phyloP scores from a whole-genome alignment of 345 rosid species.

The Cochlearia excelsa region DNA sequence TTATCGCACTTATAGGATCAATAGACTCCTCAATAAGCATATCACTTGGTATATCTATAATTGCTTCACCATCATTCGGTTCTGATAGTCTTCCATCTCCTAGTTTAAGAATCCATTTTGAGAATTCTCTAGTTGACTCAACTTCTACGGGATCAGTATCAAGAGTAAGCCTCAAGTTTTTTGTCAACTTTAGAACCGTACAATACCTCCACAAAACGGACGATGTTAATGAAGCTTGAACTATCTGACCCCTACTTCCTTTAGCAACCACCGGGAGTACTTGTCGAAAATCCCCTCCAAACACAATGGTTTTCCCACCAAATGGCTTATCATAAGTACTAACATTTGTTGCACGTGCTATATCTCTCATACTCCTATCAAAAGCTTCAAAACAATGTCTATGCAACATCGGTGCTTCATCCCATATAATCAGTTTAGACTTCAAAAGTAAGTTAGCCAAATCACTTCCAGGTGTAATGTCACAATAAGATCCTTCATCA shows the following conservation, averaged over 20 bases:
- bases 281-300: neutral
- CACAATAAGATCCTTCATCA: neutral
- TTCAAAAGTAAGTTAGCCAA: neutral
- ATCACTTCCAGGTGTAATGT: neutral
- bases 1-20: neutral
- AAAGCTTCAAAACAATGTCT: neutral
- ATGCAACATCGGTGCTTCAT: neutral
- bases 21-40: constrained; percentile 33
- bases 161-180: neutral
- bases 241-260: neutral
- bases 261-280: neutral
- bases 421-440: neutral
- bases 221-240: neutral
- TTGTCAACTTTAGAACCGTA: neutral
- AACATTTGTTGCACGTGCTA: neutral
- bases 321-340: neutral
- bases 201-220: neutral
- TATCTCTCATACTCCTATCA: neutral
- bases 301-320: neutral
- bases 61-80: neutral
- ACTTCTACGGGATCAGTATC: neutral
- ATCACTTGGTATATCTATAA: constrained; percentile 6
- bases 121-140: neutral
- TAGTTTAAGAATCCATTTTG: neutral
- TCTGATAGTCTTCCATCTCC: neutral